Conservation (phyloP, 2,329 filamentous ascomycete species). For the Botrytis tulipae region DNA sequence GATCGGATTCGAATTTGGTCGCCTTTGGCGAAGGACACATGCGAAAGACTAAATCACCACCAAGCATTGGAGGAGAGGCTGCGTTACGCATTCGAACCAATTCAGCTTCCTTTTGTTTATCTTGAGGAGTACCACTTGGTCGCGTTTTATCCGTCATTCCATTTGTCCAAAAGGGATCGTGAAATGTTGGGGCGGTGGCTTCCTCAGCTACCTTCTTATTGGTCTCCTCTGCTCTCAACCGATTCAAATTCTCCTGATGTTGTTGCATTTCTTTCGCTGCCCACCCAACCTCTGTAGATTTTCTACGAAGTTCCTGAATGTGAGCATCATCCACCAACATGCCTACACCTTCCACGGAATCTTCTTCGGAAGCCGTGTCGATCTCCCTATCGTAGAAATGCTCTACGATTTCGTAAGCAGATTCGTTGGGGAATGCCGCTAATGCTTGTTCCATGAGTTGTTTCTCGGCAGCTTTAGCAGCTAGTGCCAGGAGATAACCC, state of each 20-base stretch:
- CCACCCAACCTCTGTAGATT: slow-evolving; percentile 38
- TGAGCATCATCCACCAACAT: slow-evolving; percentile 33
- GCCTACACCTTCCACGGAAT: slow-evolving; percentile 35
- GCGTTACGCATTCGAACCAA: slow-evolving; percentile 56
- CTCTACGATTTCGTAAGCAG: slow-evolving; percentile 38
- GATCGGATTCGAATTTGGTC: slow-evolving; percentile 79
- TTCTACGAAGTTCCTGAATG: slow-evolving; percentile 26
- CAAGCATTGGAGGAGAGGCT: slow-evolving; percentile 81
- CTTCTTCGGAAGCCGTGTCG: slow-evolving; percentile 38
- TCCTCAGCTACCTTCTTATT: slow-evolving; percentile 38
- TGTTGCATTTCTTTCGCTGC: slow-evolving; percentile 39
- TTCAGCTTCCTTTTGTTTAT: slow-evolving; percentile 36
- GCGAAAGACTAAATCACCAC: slow-evolving; percentile 75
- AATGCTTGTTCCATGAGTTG: slow-evolving; percentile 75
- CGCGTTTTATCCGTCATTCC: slow-evolving; percentile 35
- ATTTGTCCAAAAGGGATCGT: slow-evolving; percentile 40
- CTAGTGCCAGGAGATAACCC: slow-evolving; percentile 74
- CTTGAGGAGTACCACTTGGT: slow-evolving; percentile 23
- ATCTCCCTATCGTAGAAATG: slow-evolving; percentile 40
- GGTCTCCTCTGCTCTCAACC: slow-evolving; percentile 38
- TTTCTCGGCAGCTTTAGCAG: slow-evolving; percentile 75
- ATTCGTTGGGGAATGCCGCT: slow-evolving; percentile 73
- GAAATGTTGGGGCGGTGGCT: slow-evolving; percentile 36
- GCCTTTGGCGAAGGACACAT: slow-evolving; percentile 79
- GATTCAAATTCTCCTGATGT: slow-evolving; percentile 38